Evolutionary conservation across 306 rosid genomes (phyloP), one percentile per base, ranked within the genome.

Genomic region (Cyclanthera cordifolia): DNA sequence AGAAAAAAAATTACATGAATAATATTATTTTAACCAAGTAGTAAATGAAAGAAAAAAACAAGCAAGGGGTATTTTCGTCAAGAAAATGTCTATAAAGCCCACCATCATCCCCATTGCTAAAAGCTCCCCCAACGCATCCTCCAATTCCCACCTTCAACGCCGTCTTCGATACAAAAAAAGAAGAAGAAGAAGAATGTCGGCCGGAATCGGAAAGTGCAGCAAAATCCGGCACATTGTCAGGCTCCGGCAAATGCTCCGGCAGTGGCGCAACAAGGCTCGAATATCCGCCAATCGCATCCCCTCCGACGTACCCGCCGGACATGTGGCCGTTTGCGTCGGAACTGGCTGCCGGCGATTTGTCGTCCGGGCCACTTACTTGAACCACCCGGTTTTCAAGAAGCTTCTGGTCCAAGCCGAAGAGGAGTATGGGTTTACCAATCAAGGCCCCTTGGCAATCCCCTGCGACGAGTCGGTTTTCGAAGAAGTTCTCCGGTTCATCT

Each of bases 181-280:
- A 32, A 32, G 37, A 32, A 32, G 5, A 34, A 34, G 13, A 19
- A 70, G 34, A 64, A 87, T 87, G 96, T 75, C 94, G 43, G 46
- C 75, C 13, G 91, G 83, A 69, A 5, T 82, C 25, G 83, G 84
- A 75, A 93, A 87, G 72, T 86, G 96, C 88, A 84, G 91, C 85
- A 85, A 83, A 78, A 90, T 90, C 87, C 85, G 95, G 34, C 95
- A 90, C 95, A 93, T 93, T 77, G 99, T 93, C 3, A 71, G 89
- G 63, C 88, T 93, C 37, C 88, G 91, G 9, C 99, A 90, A 74
- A 80, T 93, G 95, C 85, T 93, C 9, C 79, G 87, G 14, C 81
- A 86, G 73, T 93, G 99, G 99, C 87, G 99, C 70, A 83, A 78
- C 85, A 90, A 90, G 79, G 95, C 95, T 0, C 81, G 90, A 46